Conservation (phyloP, 768 basidiomycete genomes). For the Lentinula raphanica region DNA sequence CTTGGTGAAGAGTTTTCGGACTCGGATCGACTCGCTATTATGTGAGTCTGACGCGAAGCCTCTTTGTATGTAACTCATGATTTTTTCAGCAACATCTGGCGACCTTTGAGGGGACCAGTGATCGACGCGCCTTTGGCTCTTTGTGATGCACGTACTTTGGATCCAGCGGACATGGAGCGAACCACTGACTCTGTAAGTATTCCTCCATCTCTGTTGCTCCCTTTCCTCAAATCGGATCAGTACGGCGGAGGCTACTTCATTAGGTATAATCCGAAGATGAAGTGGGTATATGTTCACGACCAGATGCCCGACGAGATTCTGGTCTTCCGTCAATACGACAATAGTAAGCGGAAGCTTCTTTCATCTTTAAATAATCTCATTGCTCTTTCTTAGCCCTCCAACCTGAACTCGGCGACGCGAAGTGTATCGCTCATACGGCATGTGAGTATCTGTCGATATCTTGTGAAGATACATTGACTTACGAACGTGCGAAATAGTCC, state of each 20-base stretch:
- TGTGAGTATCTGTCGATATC: not conserved
- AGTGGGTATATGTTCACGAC: conserved; percentile 6
- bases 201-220: not conserved
- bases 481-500: not conserved
- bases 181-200: conserved; percentile 4
- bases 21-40: not conserved
- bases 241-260: conserved; percentile 9
- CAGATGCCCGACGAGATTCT: conserved; percentile 9
- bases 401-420: not conserved
- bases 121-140: conserved; percentile 6
- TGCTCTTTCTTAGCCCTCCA: not conserved
- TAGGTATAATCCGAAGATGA: conserved; percentile 5
- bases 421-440: conserved; percentile 7
- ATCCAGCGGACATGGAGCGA: conserved; percentile 7
- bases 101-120: conserved; percentile 7
- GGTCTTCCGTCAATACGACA: conserved; percentile 7
- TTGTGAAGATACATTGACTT: too few species aligned
- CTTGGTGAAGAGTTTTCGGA: conserved; percentile 4
- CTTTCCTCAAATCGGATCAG: not conserved
- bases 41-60: not conserved
- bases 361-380: too few species aligned
- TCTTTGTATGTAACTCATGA: not conserved
- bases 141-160: conserved; percentile 6
- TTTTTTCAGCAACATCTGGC: conserved; percentile 3
- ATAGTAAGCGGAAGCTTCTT: not conserved